Conservation (phyloP, 2,329 filamentous ascomycete genomes). For the Coniochaeta hoffmannii region DNA sequence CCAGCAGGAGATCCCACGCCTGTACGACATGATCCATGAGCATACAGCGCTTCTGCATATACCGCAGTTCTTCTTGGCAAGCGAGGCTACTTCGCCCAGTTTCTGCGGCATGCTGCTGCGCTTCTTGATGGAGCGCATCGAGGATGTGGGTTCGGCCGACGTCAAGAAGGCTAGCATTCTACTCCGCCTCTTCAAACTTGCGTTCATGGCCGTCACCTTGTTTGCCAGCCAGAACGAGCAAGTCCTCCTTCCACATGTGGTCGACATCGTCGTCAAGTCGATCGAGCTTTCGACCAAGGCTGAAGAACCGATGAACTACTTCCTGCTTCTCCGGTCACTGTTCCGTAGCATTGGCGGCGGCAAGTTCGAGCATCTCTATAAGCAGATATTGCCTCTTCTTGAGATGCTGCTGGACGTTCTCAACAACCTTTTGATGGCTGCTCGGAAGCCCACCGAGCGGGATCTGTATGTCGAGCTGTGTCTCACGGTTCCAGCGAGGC, state of each 20-base stretch:
- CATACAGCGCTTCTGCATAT: slow-evolving; percentile 91
- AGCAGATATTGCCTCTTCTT: slow-evolving; percentile 89
- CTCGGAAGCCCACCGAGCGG: slow-evolving; percentile 80
- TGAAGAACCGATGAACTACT: slow-evolving; percentile 98
- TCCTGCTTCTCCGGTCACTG: slow-evolving; percentile 81
- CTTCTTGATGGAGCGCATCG: slow-evolving; percentile 94
- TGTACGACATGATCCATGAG: slow-evolving; percentile 97
- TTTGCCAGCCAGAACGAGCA: slow-evolving; percentile 94
- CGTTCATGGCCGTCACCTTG: slow-evolving; percentile 97
- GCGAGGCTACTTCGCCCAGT: slow-evolving; percentile 92
- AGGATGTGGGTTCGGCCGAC: slow-evolving; percentile 88
- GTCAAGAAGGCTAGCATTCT: slow-evolving; percentile 90
- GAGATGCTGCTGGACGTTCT: slow-evolving; percentile 98
- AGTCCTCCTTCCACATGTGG: slow-evolving; percentile 89
- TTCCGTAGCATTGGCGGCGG: slow-evolving; percentile 97
- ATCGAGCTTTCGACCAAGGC: slow-evolving; percentile 94
- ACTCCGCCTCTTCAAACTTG: slow-evolving; percentile 90
- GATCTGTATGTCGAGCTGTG: slow-evolving; percentile 97
- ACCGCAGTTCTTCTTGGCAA: slow-evolving; percentile 97
- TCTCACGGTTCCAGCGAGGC: slow-evolving; percentile 84
- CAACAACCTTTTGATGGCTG: slow-evolving; percentile 87
- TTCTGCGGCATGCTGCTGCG: slow-evolving; percentile 98
- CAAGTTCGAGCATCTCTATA: slow-evolving; percentile 95
- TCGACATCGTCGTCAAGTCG: slow-evolving; percentile 94
- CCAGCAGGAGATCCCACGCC: slow-evolving; percentile 89